Percentiles rank a stretch among this genome's conserved stretches.
These are phyloP conservation scores for Pythium folliculosum DNA, from an alignment of 352 stramenopile species.

Conservation along the genomic window DNA sequence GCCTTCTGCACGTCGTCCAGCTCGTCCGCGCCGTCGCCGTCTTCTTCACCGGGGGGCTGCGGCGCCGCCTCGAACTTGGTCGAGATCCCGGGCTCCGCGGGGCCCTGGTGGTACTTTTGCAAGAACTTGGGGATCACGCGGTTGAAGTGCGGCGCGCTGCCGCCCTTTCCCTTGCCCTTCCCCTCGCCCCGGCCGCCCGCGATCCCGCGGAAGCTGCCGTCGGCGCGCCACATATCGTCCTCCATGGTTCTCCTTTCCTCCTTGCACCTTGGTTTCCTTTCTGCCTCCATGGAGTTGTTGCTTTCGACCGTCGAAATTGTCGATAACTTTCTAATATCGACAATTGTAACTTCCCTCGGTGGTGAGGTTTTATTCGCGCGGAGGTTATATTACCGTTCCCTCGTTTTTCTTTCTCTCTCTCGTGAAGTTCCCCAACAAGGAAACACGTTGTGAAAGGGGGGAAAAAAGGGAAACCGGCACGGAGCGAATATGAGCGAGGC, in stretches of 20 bases:
- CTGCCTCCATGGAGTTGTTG: too few relatives aligned
- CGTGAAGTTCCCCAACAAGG: background rate
- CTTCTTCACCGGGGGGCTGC: slow-evolving; percentile 35
- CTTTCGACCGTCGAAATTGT: background rate
- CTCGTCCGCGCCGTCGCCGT: slow-evolving; percentile 62
- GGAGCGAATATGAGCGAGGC: slow-evolving; percentile 22
- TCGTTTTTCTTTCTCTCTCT: background rate
- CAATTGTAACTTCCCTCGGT: too few relatives aligned
- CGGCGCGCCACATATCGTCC: slow-evolving; percentile 70
- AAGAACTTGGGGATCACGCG: slow-evolving; percentile 86
- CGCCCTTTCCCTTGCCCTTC: slow-evolving; percentile 28
- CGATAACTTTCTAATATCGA: background rate
- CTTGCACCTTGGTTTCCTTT: too few relatives aligned
- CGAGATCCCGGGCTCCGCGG: slow-evolving; percentile 51
- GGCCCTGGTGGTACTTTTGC: slow-evolving; percentile 60
- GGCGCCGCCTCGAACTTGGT: slow-evolving; percentile 66
- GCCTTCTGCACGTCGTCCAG: slow-evolving; percentile 83
- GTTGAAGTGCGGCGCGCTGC: slow-evolving; percentile 70
- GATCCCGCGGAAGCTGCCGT: slow-evolving; percentile 74
- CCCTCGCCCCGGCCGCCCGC: slow-evolving; percentile 16
- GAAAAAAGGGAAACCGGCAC: background rate
- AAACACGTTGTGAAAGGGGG: background rate
- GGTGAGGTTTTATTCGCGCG: background rate
- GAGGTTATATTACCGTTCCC: background rate
- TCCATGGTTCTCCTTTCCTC: slow-evolving; percentile 42